phyloP scores from a whole-genome alignment of 495 filamentous ascomycete species.

The Aspergillus conjunctus region DNA sequence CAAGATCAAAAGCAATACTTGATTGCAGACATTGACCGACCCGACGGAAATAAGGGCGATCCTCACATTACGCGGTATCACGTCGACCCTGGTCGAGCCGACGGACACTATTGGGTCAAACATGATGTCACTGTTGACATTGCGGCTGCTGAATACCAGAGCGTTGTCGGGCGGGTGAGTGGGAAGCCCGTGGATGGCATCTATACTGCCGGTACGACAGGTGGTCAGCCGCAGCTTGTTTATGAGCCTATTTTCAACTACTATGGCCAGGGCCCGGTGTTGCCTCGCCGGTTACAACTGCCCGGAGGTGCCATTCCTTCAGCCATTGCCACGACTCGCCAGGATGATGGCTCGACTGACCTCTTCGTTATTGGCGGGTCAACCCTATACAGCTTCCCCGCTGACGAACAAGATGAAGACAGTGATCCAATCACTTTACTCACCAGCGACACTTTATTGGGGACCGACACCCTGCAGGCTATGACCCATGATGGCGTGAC shows the following conservation, averaged over 20 bases:
- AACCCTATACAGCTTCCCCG: constrained; percentile 2
- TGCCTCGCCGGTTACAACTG: neutral
- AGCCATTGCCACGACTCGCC: constrained; percentile 3
- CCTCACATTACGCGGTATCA: constrained; percentile 4
- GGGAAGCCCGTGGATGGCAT: constrained; percentile 4
- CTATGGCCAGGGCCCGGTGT: neutral
- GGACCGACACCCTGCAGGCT: constrained; percentile 6
- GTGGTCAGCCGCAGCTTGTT: neutral
- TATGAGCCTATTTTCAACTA: constrained; percentile 12
- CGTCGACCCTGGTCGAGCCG: neutral
- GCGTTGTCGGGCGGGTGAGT: constrained; percentile 6
- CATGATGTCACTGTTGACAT: constrained; percentile 14
- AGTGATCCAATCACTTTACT: neutral
- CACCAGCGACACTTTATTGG: neutral
- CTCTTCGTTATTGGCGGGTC: constrained; percentile 6
- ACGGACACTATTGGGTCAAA: constrained; percentile 9
- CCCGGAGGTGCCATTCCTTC: constrained; percentile 3
- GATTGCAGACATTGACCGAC: constrained; percentile 8
- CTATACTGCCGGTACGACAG: constrained; percentile 3
- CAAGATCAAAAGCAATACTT: neutral
- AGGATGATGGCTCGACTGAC: constrained; percentile 2
- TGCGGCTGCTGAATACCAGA: constrained; percentile 5
- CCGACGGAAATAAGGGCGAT: neutral
- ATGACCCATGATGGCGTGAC: constrained; percentile 6
- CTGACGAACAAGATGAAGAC: constrained; percentile 1